A percentile compares a stretch with the other conserved stretches of the same genome.
phyloP scores from a whole-genome alignment of 1,284 basidiomycete genomes.

The Coniophora puteana region DNA sequence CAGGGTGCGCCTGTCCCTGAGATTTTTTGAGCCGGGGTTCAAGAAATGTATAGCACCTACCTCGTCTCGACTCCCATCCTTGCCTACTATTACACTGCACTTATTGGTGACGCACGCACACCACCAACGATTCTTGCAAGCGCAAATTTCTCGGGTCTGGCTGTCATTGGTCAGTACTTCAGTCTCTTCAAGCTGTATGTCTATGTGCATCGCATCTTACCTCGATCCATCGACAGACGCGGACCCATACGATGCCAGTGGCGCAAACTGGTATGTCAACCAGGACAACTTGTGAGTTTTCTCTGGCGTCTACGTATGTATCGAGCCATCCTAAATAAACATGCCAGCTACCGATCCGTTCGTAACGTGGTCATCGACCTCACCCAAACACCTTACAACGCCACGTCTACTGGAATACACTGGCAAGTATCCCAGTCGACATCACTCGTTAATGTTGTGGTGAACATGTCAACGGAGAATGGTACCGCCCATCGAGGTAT shows the following conservation, averaged over 20 bases:
- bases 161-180: slow-evolving; percentile 30
- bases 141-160: slow-evolving; percentile 27
- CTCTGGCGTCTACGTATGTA: not conserved
- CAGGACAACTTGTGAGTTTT: slow-evolving; percentile 45
- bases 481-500: not conserved
- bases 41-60: slow-evolving; percentile 16
- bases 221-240: slow-evolving; percentile 35
- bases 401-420: slow-evolving; percentile 56
- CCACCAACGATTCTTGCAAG: slow-evolving; percentile 23
- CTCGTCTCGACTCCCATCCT: slow-evolving; percentile 27
- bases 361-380: slow-evolving; percentile 3
- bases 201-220: not conserved
- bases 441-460: slow-evolving; percentile 49
- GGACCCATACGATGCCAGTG: slow-evolving; percentile 38
- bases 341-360: slow-evolving; percentile 1
- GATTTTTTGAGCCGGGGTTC: too few relatives aligned
- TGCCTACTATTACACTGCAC: slow-evolving; percentile 29
- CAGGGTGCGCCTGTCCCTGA: slow-evolving; percentile 6
- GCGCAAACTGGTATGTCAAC: slow-evolving; percentile 41
- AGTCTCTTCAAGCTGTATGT: not conserved
- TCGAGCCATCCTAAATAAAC: not conserved
- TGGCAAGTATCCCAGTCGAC: slow-evolving; percentile 79
- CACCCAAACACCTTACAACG: slow-evolving; percentile 38
- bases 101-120: slow-evolving; percentile 17
- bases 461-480: slow-evolving; percentile 29